A percentile compares a stretch with the other conserved stretches of the same genome.
Conservation (phyloP, 1,284 basidiomycete genomes). For the Apiotrichum siamense region DNA sequence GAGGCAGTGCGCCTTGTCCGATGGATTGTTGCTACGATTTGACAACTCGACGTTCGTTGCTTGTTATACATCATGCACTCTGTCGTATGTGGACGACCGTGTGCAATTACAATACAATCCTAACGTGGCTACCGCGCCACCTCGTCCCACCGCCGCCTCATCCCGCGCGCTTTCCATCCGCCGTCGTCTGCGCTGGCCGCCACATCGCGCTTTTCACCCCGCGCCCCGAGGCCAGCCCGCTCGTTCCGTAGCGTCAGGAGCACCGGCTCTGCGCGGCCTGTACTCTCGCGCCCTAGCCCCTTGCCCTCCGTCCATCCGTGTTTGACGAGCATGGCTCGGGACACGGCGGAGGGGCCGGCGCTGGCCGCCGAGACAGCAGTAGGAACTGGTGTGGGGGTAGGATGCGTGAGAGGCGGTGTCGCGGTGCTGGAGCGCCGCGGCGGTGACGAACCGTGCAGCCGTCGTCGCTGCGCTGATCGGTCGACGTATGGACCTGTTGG, state of each 20-base stretch:
- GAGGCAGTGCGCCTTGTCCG: too few species aligned
- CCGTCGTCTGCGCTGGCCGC: constrained; percentile 9
- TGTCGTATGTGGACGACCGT: too few species aligned
- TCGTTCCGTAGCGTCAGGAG: constrained; percentile 23
- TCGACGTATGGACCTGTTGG: too few species aligned
- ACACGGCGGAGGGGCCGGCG: constrained; percentile 11
- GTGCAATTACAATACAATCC: too few species aligned
- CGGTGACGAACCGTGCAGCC: constrained; percentile 22
- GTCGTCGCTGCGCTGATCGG: constrained; percentile 38
- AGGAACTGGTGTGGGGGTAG: background rate
- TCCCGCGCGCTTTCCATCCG: constrained; percentile 34
- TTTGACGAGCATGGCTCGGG: constrained; percentile 24
- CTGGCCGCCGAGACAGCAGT: constrained; percentile 9
- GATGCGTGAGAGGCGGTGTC: background rate
- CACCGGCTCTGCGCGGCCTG: constrained; percentile 30
- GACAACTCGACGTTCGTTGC: too few species aligned
- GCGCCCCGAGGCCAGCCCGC: constrained; percentile 32
- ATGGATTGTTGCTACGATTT: too few species aligned
- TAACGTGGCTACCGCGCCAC: constrained; percentile 2
- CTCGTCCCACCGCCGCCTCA: constrained; percentile 31
- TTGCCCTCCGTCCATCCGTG: constrained; percentile 39
- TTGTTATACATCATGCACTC: too few species aligned
- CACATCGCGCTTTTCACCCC: constrained; percentile 8
- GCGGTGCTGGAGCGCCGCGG: constrained; percentile 4
- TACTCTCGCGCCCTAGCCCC: constrained; percentile 31